phyloP scores from a whole-genome alignment of 1,284 basidiomycete species.

The Apiotrichum laibachii region DNA sequence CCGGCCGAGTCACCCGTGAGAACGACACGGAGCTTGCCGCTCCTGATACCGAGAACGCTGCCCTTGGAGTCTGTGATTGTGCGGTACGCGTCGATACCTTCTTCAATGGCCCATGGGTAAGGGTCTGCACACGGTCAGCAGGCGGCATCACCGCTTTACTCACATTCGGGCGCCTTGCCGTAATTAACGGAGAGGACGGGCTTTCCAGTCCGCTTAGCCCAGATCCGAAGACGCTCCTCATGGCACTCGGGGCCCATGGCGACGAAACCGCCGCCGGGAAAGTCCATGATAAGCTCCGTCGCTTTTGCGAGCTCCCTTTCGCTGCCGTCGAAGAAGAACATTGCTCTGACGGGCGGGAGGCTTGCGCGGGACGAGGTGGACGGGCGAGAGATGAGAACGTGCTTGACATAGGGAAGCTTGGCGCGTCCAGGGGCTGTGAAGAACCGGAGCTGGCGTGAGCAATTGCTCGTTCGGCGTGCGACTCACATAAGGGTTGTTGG shows the following conservation, averaged over 20 bases:
- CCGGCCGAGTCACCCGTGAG: slow-evolving; percentile 89
- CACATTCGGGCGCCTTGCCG: slow-evolving; percentile 93
- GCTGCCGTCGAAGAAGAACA: slow-evolving; percentile 77
- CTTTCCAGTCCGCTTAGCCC: slow-evolving; percentile 75
- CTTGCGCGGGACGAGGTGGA: slow-evolving; percentile 69
- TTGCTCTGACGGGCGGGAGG: slow-evolving; percentile 67
- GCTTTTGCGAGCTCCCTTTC: slow-evolving; percentile 65
- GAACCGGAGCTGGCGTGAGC: slow-evolving; percentile 62
- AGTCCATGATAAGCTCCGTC: slow-evolving; percentile 82
- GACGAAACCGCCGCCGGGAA: slow-evolving; percentile 93
- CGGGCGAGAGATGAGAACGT: slow-evolving; percentile 78
- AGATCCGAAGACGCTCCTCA: slow-evolving; percentile 84
- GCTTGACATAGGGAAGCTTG: slow-evolving; percentile 64
- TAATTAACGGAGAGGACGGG: slow-evolving; percentile 88
- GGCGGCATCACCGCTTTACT: slow-evolving; percentile 36
- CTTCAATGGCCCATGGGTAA: slow-evolving; percentile 91
- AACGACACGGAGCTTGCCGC: slow-evolving; percentile 68
- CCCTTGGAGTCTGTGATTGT: slow-evolving; percentile 78
- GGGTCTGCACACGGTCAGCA: slow-evolving; percentile 61
- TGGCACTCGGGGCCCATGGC: slow-evolving; percentile 94
- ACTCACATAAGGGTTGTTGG: slow-evolving; percentile 81
- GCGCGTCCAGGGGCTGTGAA: slow-evolving; percentile 62
- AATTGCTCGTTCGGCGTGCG: background rate
- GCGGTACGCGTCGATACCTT: slow-evolving; percentile 85
- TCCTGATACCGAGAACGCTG: slow-evolving; percentile 69